Conservation (phyloP, 139 green algal species). For the Protoeuglena noctilucae region DNA sequence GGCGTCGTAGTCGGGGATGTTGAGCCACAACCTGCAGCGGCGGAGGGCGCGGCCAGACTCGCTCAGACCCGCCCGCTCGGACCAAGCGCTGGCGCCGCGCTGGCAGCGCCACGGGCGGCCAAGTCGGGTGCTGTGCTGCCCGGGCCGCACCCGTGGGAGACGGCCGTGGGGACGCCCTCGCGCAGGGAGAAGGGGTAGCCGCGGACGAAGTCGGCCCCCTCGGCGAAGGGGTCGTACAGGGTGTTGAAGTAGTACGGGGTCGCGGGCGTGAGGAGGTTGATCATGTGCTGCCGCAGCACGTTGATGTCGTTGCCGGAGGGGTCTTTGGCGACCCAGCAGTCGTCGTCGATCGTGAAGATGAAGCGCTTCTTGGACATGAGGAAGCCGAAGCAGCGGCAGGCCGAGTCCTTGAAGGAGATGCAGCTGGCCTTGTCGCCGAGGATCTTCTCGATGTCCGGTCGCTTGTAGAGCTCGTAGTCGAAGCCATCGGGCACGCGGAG, state of each 20-base stretch:
- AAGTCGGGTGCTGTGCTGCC: too few species aligned
- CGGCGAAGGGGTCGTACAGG: slow-evolving; percentile 82
- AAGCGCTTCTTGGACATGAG: slow-evolving; percentile 87
- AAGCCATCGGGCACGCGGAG: slow-evolving; percentile 71
- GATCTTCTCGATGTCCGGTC: slow-evolving; percentile 87
- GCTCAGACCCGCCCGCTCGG: too few species aligned
- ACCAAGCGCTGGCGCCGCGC: too few species aligned
- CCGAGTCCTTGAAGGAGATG: slow-evolving; percentile 92
- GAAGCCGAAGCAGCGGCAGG: slow-evolving; percentile 89
- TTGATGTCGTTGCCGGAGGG: slow-evolving; percentile 73
- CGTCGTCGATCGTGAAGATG: slow-evolving; percentile 93
- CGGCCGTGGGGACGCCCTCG: slow-evolving; percentile 72
- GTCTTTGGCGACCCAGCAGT: slow-evolving; percentile 83
- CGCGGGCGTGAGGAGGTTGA: slow-evolving; percentile 75
- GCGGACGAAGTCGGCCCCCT: slow-evolving; percentile 67
- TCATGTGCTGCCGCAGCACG: slow-evolving; percentile 87
- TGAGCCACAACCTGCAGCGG: neutral
- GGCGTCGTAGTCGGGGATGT: slow-evolving; percentile 73
- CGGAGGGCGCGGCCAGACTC: too few species aligned
- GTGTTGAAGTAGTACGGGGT: slow-evolving; percentile 98
- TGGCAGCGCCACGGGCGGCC: too few species aligned
- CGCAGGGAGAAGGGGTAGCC: slow-evolving; percentile 67
- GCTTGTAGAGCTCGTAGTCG: slow-evolving; percentile 86
- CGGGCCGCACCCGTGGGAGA: slow-evolving; percentile 52
- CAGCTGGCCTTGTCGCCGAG: slow-evolving; percentile 81